Conservation (phyloP, 2,329 filamentous ascomycete species). For the Sordariomycetes sp. region DNA sequence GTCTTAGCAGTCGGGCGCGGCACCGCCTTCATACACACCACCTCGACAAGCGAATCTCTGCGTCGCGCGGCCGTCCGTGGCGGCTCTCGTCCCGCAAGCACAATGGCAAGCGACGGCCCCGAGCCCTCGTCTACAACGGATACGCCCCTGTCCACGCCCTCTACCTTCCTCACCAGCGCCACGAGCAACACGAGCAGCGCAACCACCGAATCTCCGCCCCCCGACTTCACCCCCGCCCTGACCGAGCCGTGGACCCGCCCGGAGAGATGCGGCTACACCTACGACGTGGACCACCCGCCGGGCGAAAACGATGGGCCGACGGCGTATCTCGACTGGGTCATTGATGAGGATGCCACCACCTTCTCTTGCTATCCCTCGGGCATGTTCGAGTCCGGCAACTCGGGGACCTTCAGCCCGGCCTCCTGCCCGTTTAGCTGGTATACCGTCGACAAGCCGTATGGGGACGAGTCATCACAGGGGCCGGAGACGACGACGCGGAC, state of each 20-base stretch:
- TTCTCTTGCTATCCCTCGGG: slow-evolving; percentile 28
- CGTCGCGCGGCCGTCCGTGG: not conserved
- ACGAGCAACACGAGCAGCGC: not conserved
- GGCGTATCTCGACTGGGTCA: slow-evolving; percentile 25
- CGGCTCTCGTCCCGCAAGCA: not conserved
- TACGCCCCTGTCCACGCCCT: not conserved
- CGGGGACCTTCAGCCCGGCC: slow-evolving; percentile 27
- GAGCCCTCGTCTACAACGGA: not conserved
- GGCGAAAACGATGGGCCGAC: slow-evolving; percentile 16
- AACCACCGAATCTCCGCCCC: not conserved
- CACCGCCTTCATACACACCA: not conserved
- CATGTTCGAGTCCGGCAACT: slow-evolving; percentile 25
- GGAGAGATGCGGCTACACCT: slow-evolving; percentile 26
- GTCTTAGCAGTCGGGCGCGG: not conserved
- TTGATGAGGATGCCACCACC: slow-evolving; percentile 21
- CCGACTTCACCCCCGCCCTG: slow-evolving; percentile 18
- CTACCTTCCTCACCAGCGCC: not conserved
- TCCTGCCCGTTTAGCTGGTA: slow-evolving; percentile 29
- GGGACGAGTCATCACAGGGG: slow-evolving; percentile 13
- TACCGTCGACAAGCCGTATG: slow-evolving; percentile 17
- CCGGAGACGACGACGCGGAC: slow-evolving; percentile 25
- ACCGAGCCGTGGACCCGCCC: slow-evolving; percentile 25
- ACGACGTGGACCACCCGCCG: slow-evolving; percentile 16
- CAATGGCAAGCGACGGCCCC: not conserved
- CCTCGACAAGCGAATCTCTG: not conserved